phyloP scores from a whole-genome alignment of 2,329 filamentous ascomycete species.

The Drechslerella dactyloides region DNA sequence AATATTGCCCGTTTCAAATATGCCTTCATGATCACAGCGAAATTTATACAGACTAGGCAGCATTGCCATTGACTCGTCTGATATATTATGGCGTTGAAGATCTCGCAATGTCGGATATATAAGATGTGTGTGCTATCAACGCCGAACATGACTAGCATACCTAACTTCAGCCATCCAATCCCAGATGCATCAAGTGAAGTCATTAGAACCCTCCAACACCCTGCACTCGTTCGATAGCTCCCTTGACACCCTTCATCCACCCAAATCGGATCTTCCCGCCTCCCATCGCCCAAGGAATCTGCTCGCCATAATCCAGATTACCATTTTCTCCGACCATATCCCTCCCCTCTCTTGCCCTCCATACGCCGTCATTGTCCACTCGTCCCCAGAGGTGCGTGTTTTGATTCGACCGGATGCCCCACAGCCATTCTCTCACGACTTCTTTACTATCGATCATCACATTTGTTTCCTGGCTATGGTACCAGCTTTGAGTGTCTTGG shows the following conservation, averaged over 20 bases:
- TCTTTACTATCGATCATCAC: conserved; percentile 71
- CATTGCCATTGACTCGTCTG: background rate
- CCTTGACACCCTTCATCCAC: conserved; percentile 67
- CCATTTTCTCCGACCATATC: conserved; percentile 63
- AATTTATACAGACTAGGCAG: background rate
- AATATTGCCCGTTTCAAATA: too few species aligned
- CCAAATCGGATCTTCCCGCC: conserved; percentile 58
- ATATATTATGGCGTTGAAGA: too few species aligned
- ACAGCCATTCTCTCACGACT: conserved; percentile 70
- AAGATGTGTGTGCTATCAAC: conserved; percentile 5
- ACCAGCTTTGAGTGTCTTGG: conserved; percentile 81
- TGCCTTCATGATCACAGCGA: too few species aligned
- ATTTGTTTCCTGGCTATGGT: conserved; percentile 78
- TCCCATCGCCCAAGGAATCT: conserved; percentile 24
- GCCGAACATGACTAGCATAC: background rate
- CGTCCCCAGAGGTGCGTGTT: conserved; percentile 69
- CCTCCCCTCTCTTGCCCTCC: conserved; percentile 65
- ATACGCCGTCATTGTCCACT: conserved; percentile 66
- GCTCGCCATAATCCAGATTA: conserved; percentile 61
- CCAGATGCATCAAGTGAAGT: background rate
- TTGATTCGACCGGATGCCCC: conserved; percentile 69
- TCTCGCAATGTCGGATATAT: too few species aligned
- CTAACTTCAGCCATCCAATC: background rate
- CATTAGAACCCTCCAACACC: conserved; percentile 65
- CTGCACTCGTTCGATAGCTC: conserved; percentile 66